Base-by-base conservation (phyloP, 2,329 filamentous ascomycete species). In the Colletotrichum sp. region DNA sequence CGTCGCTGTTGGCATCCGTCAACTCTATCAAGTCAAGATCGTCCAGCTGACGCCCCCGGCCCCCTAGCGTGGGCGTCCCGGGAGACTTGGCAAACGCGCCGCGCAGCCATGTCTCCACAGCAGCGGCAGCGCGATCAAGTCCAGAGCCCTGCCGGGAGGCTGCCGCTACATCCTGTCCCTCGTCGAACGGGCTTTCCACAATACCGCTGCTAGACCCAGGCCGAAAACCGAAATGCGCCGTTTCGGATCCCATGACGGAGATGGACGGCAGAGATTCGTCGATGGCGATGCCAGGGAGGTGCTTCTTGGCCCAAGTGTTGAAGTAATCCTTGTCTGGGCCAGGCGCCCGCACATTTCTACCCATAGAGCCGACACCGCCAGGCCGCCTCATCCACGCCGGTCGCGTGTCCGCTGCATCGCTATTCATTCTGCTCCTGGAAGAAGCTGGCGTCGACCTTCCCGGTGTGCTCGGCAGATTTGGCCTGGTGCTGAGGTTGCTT, bases 91-190 rank as follows among this genome's bases (percentile, higher is more conserved):
- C 88, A 75, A 95, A 95, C 48, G 98, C 93, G 77, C 95, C 95
- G 76, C 96, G 90, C 75, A 99, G 88, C 96, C 97, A 99, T 2
- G 93, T 94, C 85, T 99, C 97, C 34, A 99, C 93, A 4, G 94
- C 94, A 7, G 95, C 94, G 2, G 96, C 96, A 12, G 98, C 93
- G 78, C 96, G 94, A 80, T 98, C 96, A 4, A 99, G 87, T 2
- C 90, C 88, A 5, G 85, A 88, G 16, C 89, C 88, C 63, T 89
- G 87, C 65, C 86, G 84, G n/a, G 85, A 84, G 7, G 85, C 79
- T 13, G 88, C 81, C 48, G 82, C 72, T 21, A 84, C 79, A 73
- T 89, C 85, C 59, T 87, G 83, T 21, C 88, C 87, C 73, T 90
- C 85, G 78, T 89, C 86, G 79, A 88, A 86, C 26, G 89, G 85